Evolutionary conservation across 164 flowering plant species (phyloP).

Genomic region (Tetracentron sinense): DNA sequence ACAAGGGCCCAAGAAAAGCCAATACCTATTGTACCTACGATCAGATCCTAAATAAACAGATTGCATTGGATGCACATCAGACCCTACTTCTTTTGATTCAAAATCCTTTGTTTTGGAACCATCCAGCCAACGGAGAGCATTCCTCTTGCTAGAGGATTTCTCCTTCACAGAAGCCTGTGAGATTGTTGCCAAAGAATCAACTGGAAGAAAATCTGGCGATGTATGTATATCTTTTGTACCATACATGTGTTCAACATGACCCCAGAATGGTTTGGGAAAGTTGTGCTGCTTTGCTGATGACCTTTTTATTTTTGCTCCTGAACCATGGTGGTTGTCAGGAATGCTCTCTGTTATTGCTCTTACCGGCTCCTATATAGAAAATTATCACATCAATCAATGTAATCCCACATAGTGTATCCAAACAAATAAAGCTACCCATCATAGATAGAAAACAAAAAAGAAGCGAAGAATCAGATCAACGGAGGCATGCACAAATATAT

Average conservation of each 20-base stretch:
- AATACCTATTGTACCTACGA: conserved; percentile 91
- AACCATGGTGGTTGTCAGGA: conserved; percentile 39
- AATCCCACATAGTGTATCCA: background rate
- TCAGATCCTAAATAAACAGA: conserved; percentile 86
- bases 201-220: conserved; percentile 28
- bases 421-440: background rate
- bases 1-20: conserved; percentile 98
- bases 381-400: conserved; percentile 1
- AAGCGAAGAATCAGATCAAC: background rate
- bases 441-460: background rate
- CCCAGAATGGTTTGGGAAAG: conserved; percentile 20
- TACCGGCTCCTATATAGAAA: conserved; percentile 39
- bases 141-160: conserved; percentile 21
- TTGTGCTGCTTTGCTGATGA: conserved; percentile 33
- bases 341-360: conserved; percentile 23
- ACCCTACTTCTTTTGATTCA: conserved; percentile 20
- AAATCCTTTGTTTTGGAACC: conserved; percentile 12
- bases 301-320: conserved; percentile 86
- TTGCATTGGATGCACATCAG: conserved; percentile 67
- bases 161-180: conserved; percentile 27
- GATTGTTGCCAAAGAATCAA: conserved; percentile 47
- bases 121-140: conserved; percentile 1
- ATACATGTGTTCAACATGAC: conserved; percentile 19
- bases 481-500: too few relatives aligned
- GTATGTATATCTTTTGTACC: conserved; percentile 17